A percentile compares a stretch with the other conserved stretches of the same genome.
phyloP scores from a whole-genome alignment of 2,329 filamentous ascomycete species.

The Ascochyta lentis region DNA sequence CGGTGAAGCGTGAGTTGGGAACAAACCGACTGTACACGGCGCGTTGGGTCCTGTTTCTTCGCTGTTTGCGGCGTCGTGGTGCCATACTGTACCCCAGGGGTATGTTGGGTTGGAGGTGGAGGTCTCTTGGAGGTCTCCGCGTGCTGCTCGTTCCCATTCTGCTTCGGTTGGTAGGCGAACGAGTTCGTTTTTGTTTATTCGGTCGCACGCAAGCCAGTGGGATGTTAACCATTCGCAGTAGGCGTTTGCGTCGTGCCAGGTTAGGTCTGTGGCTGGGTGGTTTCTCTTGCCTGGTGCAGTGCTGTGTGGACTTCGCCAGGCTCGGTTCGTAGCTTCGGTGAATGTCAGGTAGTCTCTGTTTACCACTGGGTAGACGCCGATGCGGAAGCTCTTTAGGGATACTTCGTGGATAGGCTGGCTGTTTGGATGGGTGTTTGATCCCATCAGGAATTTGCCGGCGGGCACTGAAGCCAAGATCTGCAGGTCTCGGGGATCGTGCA shows the following conservation, averaged over 20 bases:
- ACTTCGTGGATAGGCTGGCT: slow-evolving; percentile 1
- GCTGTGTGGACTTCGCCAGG: background rate
- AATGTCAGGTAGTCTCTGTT: background rate
- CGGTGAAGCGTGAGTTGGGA: background rate
- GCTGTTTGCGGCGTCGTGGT: background rate
- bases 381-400: background rate
- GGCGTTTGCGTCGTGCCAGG: slow-evolving; percentile 5
- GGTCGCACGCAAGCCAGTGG: background rate
- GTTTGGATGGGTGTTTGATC: background rate
- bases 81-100: background rate
- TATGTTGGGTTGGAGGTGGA: background rate
- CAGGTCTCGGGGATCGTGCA: slow-evolving; percentile 3
- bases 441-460: slow-evolving; percentile 1
- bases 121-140: background rate
- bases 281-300: background rate
- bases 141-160: slow-evolving; percentile 7
- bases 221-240: slow-evolving; percentile 5
- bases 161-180: slow-evolving; percentile 3
- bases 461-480: background rate
- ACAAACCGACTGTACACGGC: background rate
- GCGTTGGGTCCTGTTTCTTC: background rate
- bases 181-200: background rate
- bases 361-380: slow-evolving; percentile 3
- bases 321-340: background rate
- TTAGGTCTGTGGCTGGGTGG: background rate